Evolutionary conservation across 169 alveolate species (phyloP).

Genomic region (Babesia ovis): DNA sequence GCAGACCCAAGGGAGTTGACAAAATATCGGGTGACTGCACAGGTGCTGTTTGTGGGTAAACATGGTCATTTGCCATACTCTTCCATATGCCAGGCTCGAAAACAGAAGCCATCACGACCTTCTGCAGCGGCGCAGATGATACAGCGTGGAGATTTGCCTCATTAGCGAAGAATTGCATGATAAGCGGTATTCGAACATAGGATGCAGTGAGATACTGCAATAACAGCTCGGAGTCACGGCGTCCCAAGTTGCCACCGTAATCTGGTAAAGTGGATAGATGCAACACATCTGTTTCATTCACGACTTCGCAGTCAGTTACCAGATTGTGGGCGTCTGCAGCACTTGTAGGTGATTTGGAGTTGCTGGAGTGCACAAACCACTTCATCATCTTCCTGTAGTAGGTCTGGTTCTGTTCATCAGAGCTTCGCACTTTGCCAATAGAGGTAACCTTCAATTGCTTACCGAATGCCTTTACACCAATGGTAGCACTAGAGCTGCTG

Average conservation of each 20-base stretch:
- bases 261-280: conserved; percentile 76
- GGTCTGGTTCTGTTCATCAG: conserved; percentile 30
- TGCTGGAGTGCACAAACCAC: conserved; percentile 54
- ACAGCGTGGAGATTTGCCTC: conserved; percentile 80
- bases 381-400: conserved; percentile 60
- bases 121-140: conserved; percentile 64
- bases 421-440: conserved; percentile 32
- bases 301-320: conserved; percentile 53
- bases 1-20: conserved; percentile 79
- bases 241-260: conserved; percentile 73
- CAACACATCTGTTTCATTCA: conserved; percentile 80
- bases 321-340: conserved; percentile 66
- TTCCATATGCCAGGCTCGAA: conserved; percentile 81
- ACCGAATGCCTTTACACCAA: conserved; percentile 62
- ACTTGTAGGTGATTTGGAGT: conserved; percentile 34
- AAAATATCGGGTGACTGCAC: conserved; percentile 68
- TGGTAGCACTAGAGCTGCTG: conserved; percentile 18
- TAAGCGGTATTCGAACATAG: conserved; percentile 82
- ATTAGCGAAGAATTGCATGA: conserved; percentile 80
- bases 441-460: conserved; percentile 50
- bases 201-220: conserved; percentile 84
- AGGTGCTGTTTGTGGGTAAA: conserved; percentile 73
- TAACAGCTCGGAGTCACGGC: conserved; percentile 79
- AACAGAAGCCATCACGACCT: conserved; percentile 75
- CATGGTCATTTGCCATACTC: conserved; percentile 61